These are phyloP conservation scores for Talaromyces sp. DNA, from an alignment of 2,329 filamentous ascomycete species.

Conservation along the genomic window DNA sequence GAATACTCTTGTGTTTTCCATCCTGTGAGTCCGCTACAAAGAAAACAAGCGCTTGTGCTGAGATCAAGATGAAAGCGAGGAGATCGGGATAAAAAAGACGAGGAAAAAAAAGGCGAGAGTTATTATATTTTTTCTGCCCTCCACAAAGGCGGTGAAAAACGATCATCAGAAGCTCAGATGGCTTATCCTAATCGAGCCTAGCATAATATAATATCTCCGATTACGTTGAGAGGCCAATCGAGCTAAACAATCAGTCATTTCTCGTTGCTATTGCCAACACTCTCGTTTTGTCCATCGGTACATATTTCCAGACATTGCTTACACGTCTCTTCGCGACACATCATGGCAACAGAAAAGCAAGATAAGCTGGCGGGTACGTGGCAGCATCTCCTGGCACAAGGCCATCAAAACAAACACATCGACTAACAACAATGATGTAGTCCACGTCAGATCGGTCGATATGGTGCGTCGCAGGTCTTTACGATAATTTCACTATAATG, in stretches of 20 bases:
- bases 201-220: not conserved
- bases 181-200: not conserved
- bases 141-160: conserved; percentile 32
- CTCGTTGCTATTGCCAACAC: not conserved
- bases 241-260: conserved; percentile 6
- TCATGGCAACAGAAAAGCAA: conserved; percentile 52
- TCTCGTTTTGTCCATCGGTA: not conserved
- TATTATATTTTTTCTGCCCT: conserved; percentile 25
- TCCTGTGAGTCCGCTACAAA: conserved; percentile 27
- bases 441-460: conserved; percentile 95
- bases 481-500: not conserved
- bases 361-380: conserved; percentile 72
- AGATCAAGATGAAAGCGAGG: conserved; percentile 12
- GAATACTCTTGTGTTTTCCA: conserved; percentile 76
- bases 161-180: not conserved
- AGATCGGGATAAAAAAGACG: conserved; percentile 21
- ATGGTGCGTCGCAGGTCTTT: conserved; percentile 64
- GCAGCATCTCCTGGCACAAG: not conserved
- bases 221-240: not conserved
- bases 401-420: conserved; percentile 3
- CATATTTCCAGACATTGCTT: not conserved
- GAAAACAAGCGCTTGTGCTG: conserved; percentile 10
- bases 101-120: conserved; percentile 15
- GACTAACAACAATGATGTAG: conserved; percentile 48
- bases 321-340: conserved; percentile 14